A percentile compares a stretch with the other conserved stretches of the same genome.
phyloP scores from a whole-genome alignment of 2,329 filamentous ascomycete species.

The Escovopsis sp. region DNA sequence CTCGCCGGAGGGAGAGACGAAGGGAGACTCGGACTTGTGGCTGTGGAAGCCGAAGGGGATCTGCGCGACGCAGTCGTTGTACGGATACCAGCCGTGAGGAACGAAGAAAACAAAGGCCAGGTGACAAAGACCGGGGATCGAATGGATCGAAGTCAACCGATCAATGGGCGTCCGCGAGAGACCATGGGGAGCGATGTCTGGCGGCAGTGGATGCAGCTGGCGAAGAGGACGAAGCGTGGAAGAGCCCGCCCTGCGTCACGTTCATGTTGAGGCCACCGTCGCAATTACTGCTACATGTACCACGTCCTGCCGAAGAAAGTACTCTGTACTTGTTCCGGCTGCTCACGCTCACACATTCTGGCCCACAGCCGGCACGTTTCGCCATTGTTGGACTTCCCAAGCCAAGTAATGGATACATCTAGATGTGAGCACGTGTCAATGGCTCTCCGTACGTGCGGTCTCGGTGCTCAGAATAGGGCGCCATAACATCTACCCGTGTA shows the following conservation, averaged over 20 bases:
- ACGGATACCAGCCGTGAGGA: not conserved
- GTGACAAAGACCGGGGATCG: no score
- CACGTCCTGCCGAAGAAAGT: no score
- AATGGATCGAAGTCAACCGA: not conserved
- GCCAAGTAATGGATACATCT: no score
- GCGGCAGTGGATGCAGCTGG: constrained; percentile 3
- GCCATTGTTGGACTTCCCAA: no score
- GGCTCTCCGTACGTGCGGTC: no score
- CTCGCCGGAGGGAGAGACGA: not conserved
- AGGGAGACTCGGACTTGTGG: not conserved
- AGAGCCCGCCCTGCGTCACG: not conserved
- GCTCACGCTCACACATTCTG: no score
- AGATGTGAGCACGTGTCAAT: no score
- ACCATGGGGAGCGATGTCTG: constrained; percentile 1
- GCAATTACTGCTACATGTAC: constrained; percentile 11
- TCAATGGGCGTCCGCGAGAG: constrained; percentile 4
- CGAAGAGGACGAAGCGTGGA: constrained; percentile 1
- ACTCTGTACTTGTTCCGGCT: no score
- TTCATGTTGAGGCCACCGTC: constrained; percentile 19
- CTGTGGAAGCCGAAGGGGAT: no score
- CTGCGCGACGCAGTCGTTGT: not conserved
- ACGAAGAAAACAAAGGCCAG: constrained; percentile 1
- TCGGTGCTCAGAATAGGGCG: no score
- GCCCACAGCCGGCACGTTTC: no score
- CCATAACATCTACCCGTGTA: no score